Conservation (phyloP, 495 filamentous ascomycete genomes). For the Aspergillus bridgeri region DNA sequence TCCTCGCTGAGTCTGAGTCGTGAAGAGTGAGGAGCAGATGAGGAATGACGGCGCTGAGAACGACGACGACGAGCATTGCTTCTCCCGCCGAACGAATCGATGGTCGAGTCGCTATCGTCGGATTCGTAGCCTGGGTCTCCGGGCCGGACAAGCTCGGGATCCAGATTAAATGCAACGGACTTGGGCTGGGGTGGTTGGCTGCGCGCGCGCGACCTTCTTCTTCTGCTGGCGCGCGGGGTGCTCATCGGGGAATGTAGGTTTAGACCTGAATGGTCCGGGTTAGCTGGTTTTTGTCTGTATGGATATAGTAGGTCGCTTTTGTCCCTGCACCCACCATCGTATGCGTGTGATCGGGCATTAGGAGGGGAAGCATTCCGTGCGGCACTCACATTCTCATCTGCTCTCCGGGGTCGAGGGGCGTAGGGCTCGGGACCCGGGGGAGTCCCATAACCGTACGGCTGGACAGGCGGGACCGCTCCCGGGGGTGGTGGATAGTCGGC, state of each 20-base stretch:
- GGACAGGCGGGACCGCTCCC: constrained; percentile 38
- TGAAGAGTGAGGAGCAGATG: constrained; percentile 22
- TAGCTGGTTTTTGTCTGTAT: not conserved
- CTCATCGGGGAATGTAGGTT: constrained; percentile 9
- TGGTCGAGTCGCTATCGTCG: constrained; percentile 42
- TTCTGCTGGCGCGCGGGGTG: constrained; percentile 9
- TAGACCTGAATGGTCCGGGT: constrained; percentile 22
- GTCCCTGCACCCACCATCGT: constrained; percentile 46
- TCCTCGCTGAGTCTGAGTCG: not conserved
- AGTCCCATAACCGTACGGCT: constrained; percentile 43
- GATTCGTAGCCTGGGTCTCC: constrained; percentile 39
- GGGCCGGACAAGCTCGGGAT: constrained; percentile 13
- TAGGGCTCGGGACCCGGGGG: constrained; percentile 40
- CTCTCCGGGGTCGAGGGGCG: constrained; percentile 40
- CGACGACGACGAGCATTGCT: constrained; percentile 13
- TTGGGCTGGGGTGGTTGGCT: constrained; percentile 34
- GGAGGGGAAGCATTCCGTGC: constrained; percentile 35
- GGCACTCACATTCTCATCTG: constrained; percentile 57
- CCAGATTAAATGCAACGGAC: constrained; percentile 38
- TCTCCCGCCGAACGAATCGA: constrained; percentile 23
- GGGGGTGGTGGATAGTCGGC: constrained; percentile 47
- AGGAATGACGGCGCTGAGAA: constrained; percentile 28
- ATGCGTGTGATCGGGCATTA: constrained; percentile 32
- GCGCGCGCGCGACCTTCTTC: constrained; percentile 15
- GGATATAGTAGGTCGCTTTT: not conserved